Base-by-base conservation (phyloP, 2,329 filamentous ascomycete genomes). In the Keithomyces neogunnii region DNA sequence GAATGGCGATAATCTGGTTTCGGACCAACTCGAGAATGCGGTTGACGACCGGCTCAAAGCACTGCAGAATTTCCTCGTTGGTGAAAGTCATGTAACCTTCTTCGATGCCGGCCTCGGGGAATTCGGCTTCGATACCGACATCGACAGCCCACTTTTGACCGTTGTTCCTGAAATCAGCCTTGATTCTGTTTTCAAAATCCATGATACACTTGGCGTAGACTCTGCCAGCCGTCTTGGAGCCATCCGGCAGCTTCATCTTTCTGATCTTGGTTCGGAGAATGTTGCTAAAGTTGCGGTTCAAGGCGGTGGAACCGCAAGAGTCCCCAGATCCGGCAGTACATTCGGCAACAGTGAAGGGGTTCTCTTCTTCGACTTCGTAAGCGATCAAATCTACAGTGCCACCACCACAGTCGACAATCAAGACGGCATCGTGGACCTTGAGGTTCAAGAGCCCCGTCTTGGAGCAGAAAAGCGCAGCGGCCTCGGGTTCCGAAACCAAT, bases 71-170 rank as follows among this genome's bases (percentile, higher is more conserved):
- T 71, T 99, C 93, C 72, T 97, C 93, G 67, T 99, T 97, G 55
- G 91, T 97, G 68, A 99, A 99, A 2, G 92, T 97, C 93, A 99
- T 99, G 75, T 96, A 97, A 48, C 93, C 92, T 71, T 99, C 93
- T 73, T 97, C 93, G 60, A 99, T 97, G 60, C 90, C 91, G 33
- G 93, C 93, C 66, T 97, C 93, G 39, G 92, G 92, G 74, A 95
- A 97, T 66, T 97, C 93, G 43, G 92, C 90, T 75, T 99, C 93
- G 63, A 99, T 97, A 65, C 93, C 93, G 47, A 99, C 93, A 66
- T 99, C 93, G 26, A 97, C 91, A 44, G 93, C 93, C 93, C 93
- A 97, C 70, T 97, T 97, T 71, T 97, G 92, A 47, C 92, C 91
- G 69, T 96, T 97, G 75, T 97, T 97, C 58, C 93, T 84, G 85